These are phyloP conservation scores for Licmophora abbreviata DNA, from an alignment of 108 stramenopile genomes.

Conservation along the genomic window DNA sequence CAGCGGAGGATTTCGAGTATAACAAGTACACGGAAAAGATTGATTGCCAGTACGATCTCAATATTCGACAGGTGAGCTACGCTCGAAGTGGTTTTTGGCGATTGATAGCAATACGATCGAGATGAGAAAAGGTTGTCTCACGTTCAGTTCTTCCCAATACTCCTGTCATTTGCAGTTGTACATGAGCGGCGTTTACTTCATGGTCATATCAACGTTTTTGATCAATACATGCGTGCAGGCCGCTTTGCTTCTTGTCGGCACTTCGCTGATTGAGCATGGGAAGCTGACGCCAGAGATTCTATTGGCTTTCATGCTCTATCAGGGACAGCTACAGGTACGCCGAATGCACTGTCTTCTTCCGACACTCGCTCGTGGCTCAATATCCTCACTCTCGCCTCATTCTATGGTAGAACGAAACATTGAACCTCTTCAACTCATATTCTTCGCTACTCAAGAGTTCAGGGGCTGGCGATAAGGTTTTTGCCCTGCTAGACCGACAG, in stretches of 20 bases:
- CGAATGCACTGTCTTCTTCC: not conserved
- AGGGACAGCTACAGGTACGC: constrained; percentile 68
- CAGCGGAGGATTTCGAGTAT: constrained; percentile 56
- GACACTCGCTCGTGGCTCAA: not conserved
- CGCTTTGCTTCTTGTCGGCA: constrained; percentile 59
- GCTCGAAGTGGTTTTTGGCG: not conserved
- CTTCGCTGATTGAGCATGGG: constrained; percentile 48
- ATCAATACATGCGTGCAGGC: constrained; percentile 87
- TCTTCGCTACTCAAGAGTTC: constrained; percentile 86
- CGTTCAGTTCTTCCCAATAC: not conserved
- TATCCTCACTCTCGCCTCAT: not conserved
- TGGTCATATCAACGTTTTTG: constrained; percentile 81
- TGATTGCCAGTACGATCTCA: constrained; percentile 67
- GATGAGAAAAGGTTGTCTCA: too few species aligned
- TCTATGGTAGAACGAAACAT: constrained; percentile 51
- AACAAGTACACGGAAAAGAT: constrained; percentile 63
- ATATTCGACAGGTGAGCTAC: constrained; percentile 42
- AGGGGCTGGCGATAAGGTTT: constrained; percentile 92
- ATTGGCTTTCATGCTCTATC: constrained; percentile 96
- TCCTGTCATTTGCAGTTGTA: constrained; percentile 30
- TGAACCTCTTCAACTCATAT: constrained; percentile 87
- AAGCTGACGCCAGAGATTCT: constrained; percentile 61
- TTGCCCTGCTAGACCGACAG: constrained; percentile 62
- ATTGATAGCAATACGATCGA: not conserved
- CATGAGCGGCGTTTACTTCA: constrained; percentile 82